Evolutionary conservation across 2,329 filamentous ascomycete genomes (phyloP).

Genomic region (Colletotrichum sp.): DNA sequence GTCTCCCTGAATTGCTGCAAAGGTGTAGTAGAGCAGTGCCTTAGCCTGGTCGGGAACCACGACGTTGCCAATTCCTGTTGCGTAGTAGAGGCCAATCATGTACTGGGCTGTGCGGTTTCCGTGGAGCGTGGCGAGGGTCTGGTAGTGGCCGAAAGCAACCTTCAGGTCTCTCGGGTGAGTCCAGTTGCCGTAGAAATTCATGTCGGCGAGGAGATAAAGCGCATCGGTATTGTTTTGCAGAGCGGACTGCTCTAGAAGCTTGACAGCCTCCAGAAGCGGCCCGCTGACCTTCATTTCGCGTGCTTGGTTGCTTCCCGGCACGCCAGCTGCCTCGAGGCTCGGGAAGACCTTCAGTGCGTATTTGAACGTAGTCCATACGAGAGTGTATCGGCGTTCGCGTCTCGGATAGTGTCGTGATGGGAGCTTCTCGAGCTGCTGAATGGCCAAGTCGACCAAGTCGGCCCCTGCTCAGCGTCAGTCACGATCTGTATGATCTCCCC

Average conservation of each 20-base stretch:
- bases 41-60: conserved; percentile 89
- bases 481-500: background rate
- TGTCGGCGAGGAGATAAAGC: conserved; percentile 85
- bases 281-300: conserved; percentile 40
- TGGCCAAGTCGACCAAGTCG: conserved; percentile 58
- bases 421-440: conserved; percentile 54
- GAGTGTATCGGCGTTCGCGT: conserved; percentile 45
- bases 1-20: conserved; percentile 85
- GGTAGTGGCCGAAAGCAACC: conserved; percentile 81
- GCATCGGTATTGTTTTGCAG: conserved; percentile 76
- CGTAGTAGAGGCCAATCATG: conserved; percentile 96
- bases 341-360: conserved; percentile 55
- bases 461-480: conserved; percentile 41
- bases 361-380: conserved; percentile 48
- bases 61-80: conserved; percentile 83
- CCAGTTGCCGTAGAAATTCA: conserved; percentile 97
- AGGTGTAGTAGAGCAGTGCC: conserved; percentile 91
- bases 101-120: conserved; percentile 94
- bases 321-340: conserved; percentile 52
- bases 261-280: conserved; percentile 55
- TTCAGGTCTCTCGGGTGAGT: conserved; percentile 83
- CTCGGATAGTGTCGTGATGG: conserved; percentile 49
- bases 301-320: conserved; percentile 37
- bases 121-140: conserved; percentile 73
- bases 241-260: conserved; percentile 57